Percentiles rank a stretch among this genome's conserved stretches.
These are phyloP conservation scores for Oryza brachyantha DNA, from an alignment of 176 grass and related monocot species.

Conservation along the genomic window DNA sequence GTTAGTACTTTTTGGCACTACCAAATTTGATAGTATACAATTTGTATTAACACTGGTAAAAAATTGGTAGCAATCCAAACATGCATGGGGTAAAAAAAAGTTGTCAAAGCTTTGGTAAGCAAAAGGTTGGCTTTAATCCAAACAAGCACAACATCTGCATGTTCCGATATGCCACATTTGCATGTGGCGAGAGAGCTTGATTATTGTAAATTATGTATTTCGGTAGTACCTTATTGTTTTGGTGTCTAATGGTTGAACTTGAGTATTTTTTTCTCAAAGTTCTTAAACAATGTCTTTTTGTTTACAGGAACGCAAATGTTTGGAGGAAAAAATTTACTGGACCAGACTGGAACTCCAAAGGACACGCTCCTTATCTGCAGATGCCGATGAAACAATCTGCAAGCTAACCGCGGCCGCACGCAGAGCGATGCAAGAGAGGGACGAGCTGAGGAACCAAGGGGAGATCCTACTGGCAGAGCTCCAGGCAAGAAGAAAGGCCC, in stretches of 20 bases:
- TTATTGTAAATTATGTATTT: background rate
- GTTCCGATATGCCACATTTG: background rate
- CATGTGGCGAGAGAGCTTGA: background rate
- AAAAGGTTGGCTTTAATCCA: no score
- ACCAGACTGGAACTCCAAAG: slow-evolving; percentile 19
- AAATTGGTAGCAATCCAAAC: no score
- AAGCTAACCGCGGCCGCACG: background rate
- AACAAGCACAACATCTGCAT: no score
- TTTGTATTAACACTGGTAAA: no score
- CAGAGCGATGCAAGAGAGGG: slow-evolving; percentile 26
- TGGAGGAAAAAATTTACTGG: slow-evolving; percentile 23
- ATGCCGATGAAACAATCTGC: slow-evolving; percentile 35
- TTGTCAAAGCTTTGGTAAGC: no score
- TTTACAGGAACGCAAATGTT: background rate
- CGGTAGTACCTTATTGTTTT: background rate
- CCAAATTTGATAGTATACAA: no score
- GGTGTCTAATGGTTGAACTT: background rate
- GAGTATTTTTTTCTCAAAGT: background rate
- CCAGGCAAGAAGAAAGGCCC: slow-evolving; percentile 39
- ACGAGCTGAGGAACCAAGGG: slow-evolving; percentile 15
- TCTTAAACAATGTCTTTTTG: background rate
- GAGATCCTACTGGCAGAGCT: slow-evolving; percentile 7
- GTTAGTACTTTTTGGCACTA: no score
- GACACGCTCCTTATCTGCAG: background rate
- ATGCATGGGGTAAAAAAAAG: no score